Conservation (phyloP, 169 alveolate species). For the Plasmodium reichenowi region DNA sequence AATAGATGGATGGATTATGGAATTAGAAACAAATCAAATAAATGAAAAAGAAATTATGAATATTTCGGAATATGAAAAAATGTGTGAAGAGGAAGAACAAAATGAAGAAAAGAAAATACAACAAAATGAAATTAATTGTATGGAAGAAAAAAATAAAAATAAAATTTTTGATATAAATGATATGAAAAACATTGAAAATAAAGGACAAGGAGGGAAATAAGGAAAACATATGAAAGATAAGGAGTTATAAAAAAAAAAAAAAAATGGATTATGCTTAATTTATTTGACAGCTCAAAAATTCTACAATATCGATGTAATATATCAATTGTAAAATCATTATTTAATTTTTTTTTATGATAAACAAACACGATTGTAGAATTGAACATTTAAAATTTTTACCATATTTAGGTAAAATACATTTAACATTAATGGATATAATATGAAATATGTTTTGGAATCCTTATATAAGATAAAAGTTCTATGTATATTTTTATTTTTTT, state of each 20-base stretch:
- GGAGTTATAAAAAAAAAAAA: background rate
- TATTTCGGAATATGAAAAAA: slow-evolving; percentile 62
- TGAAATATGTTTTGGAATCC: no score
- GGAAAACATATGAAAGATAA: background rate
- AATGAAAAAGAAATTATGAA: slow-evolving; percentile 70
- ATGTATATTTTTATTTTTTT: no score
- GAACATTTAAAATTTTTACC: no score
- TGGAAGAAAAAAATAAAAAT: slow-evolving; percentile 63
- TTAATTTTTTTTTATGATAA: no score
- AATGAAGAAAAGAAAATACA: slow-evolving; percentile 38
- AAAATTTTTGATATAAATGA: slow-evolving; percentile 56
- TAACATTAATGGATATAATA: no score
- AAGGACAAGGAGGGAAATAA: background rate
- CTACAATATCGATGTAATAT: no score
- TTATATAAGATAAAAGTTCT: no score
- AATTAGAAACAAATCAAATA: slow-evolving; percentile 58
- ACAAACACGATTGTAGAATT: no score
- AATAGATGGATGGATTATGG: slow-evolving; percentile 83
- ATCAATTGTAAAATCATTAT: no score
- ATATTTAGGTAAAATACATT: no score
- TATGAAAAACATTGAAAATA: slow-evolving; percentile 51
- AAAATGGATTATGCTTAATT: background rate
- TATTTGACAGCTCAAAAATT: no score
- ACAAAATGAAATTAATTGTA: slow-evolving; percentile 53
- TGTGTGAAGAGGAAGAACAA: slow-evolving; percentile 68